Conservation (phyloP, 2,329 filamentous ascomycete genomes). For the Mycosphaerella sp. region DNA sequence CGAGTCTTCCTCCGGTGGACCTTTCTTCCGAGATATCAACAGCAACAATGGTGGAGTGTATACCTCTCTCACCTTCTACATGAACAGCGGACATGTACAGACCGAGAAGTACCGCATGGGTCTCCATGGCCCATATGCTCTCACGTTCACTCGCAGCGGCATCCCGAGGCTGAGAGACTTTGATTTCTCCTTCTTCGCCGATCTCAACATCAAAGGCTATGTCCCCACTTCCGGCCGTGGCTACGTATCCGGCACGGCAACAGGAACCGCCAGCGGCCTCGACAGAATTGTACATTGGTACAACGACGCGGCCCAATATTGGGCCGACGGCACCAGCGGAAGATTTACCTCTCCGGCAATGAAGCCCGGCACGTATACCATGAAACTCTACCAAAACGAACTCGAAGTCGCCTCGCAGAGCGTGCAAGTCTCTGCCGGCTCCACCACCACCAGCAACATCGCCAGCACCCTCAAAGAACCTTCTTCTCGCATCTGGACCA, state of each 20-base stretch:
- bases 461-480: slow-evolving; percentile 44
- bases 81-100: slow-evolving; percentile 59
- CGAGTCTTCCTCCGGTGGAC: slow-evolving; percentile 59
- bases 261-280: slow-evolving; percentile 49
- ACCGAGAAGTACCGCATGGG: slow-evolving; percentile 58
- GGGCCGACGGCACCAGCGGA: slow-evolving; percentile 51
- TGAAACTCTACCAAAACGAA: slow-evolving; percentile 58
- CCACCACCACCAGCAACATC: slow-evolving; percentile 46
- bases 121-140: slow-evolving; percentile 59
- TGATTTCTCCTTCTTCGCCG: slow-evolving; percentile 55
- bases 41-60: slow-evolving; percentile 54
- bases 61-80: slow-evolving; percentile 59
- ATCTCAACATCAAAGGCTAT: slow-evolving; percentile 53
- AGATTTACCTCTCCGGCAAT: slow-evolving; percentile 58
- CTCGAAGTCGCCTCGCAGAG: slow-evolving; percentile 48
- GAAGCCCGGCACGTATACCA: slow-evolving; percentile 63
- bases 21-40: slow-evolving; percentile 58
- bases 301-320: slow-evolving; percentile 59
- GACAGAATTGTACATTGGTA: slow-evolving; percentile 59
- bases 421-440: slow-evolving; percentile 48
- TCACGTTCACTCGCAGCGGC: slow-evolving; percentile 54
- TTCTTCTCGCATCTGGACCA: slow-evolving; percentile 52
- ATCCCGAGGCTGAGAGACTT: slow-evolving; percentile 42
- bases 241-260: slow-evolving; percentile 54
- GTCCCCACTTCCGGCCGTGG: slow-evolving; percentile 52